phyloP scores from a whole-genome alignment of 2,329 filamentous ascomycete genomes.

The Chalara sp. region DNA sequence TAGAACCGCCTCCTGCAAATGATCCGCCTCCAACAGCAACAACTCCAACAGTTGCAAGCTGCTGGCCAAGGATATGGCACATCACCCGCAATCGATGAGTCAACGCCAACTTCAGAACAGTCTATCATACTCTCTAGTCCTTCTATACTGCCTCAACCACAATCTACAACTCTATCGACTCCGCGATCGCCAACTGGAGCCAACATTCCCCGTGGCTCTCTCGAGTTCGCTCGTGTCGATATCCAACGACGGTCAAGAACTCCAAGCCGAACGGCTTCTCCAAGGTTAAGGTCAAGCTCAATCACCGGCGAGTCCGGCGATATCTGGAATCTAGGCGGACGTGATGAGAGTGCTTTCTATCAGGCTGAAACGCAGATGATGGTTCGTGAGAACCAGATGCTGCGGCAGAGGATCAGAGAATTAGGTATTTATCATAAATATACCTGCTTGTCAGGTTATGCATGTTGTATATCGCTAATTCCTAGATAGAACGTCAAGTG shows the following conservation, averaged over 20 bases:
- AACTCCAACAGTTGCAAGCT: slow-evolving; percentile 55
- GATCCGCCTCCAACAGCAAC: slow-evolving; percentile 70
- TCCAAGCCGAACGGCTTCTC: slow-evolving; percentile 47
- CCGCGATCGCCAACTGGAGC: slow-evolving; percentile 40
- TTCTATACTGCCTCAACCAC: slow-evolving; percentile 28
- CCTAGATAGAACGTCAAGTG: slow-evolving; percentile 22
- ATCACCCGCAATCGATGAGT: slow-evolving; percentile 33
- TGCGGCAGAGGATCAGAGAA: slow-evolving; percentile 67
- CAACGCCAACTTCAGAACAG: slow-evolving; percentile 37
- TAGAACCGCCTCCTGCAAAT: slow-evolving; percentile 70
- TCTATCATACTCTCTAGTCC: slow-evolving; percentile 36
- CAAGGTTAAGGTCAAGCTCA: slow-evolving; percentile 50
- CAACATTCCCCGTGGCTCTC: slow-evolving; percentile 46
- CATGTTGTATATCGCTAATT: slow-evolving; percentile 3
- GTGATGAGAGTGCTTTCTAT: slow-evolving; percentile 73
- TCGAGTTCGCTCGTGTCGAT: slow-evolving; percentile 51
- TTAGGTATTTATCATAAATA: slow-evolving; percentile 36
- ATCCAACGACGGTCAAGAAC: slow-evolving; percentile 50
- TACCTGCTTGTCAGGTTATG: neutral
- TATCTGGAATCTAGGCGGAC: slow-evolving; percentile 49
- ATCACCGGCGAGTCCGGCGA: slow-evolving; percentile 55
- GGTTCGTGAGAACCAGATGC: slow-evolving; percentile 75
- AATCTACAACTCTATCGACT: slow-evolving; percentile 36
- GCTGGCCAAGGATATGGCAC: slow-evolving; percentile 29
- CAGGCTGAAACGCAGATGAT: slow-evolving; percentile 77